Evolutionary conservation across 2,329 filamentous ascomycete genomes (phyloP), one percentile per base, ranked within the genome.

Genomic region (Fusarium vanettenii): DNA sequence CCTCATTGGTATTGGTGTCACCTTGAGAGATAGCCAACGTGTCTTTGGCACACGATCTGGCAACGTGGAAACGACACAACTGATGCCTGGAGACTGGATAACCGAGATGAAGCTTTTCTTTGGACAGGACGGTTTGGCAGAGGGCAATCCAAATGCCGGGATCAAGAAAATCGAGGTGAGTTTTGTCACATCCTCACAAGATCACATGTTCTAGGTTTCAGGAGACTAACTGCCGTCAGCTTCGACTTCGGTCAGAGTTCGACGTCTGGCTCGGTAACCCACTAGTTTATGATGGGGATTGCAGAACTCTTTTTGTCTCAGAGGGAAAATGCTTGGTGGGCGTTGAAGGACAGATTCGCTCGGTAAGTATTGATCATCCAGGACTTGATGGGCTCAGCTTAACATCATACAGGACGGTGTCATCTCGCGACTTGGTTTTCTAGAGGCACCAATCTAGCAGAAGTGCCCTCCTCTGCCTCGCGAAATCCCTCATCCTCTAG

Each of bases 1-100:
- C 33, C 25, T 72, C 14, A 39, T 5, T 4, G 70, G 70, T 6
- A 35, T 66, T 22, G 61, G 66, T 9, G 18, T 68, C 25, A 22
- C 55, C 18, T 10, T 62, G 9, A 50, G 61, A 3, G 11, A 14
- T 6, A 59, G 33, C 8, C 65, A 31, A 25, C 57, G 66, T 5
- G 5, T 41, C 9, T 41, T 41, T 41, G 37, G 37, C 18, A n/a
- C 37, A 41, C 10, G 37, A 41, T n/a, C 37, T 41, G 9, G 18
- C 10, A 41, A n/a, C 2, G 37, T n/a, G 37, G 9, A 41, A 10
- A 41, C 18, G 18, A 10, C 18, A 41, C 37, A 9, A n/a, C 18
- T 41, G 5, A n/a, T 41, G 9, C 37, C 37, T 41, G 37, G 37
- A 5, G 37, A 41, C 37, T 41, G 37, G 37, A 41, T 41, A n/a